Evolutionary conservation across 192 early-diverging fungal genomes (phyloP).

Genomic region (Linnemannia elongata): DNA sequence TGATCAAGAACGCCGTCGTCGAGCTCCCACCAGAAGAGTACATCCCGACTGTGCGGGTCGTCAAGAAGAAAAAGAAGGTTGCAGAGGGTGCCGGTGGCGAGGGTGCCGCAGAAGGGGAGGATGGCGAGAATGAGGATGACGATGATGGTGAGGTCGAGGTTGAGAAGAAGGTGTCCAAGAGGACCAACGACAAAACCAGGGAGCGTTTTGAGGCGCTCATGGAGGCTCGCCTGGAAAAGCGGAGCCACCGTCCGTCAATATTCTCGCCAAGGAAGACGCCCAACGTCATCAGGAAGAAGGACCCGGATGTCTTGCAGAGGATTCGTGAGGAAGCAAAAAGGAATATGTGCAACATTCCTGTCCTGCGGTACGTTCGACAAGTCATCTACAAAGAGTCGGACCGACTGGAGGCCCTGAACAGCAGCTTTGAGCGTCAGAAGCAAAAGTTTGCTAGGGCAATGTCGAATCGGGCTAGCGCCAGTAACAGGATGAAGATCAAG

Average conservation of each 20-base stretch:
- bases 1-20: constrained; percentile 31
- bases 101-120: not conserved
- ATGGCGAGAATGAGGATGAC: constrained; percentile 4
- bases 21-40: constrained; percentile 9
- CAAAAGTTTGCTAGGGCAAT: constrained; percentile 15
- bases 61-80: constrained; percentile 53
- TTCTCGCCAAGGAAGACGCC: not conserved
- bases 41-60: constrained; percentile 7
- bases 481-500: constrained; percentile 13
- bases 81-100: constrained; percentile 9
- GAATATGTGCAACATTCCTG: constrained; percentile 39
- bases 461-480: not conserved
- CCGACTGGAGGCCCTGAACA: constrained; percentile 14
- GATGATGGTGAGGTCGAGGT: constrained; percentile 15
- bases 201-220: constrained; percentile 33
- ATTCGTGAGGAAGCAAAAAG: constrained; percentile 21
- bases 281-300: not conserved
- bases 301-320: constrained; percentile 4
- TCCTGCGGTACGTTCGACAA: constrained; percentile 27
- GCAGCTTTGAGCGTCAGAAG: constrained; percentile 18
- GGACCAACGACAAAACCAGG: constrained; percentile 30
- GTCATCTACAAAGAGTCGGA: constrained; percentile 35
- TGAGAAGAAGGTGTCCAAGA: not conserved
- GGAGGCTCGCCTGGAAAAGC: constrained; percentile 25
- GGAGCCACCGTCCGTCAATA: not conserved